Conservation (phyloP, 106 monocot genomes). For the Apostasia shenzhenica region DNA sequence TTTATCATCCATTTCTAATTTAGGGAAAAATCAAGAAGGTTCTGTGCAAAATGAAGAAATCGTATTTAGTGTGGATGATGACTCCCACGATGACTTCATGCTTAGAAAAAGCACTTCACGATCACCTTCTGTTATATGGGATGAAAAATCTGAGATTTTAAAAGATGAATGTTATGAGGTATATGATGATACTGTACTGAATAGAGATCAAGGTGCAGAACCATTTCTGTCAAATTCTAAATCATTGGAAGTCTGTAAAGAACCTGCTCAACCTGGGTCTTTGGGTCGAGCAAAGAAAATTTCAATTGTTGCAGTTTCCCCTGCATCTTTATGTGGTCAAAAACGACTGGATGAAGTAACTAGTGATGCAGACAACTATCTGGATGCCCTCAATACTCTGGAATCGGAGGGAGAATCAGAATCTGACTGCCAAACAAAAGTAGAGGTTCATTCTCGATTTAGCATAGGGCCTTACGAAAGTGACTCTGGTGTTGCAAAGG, state of each 20-base stretch:
- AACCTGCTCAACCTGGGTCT: constrained; percentile 7
- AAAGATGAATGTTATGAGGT: constrained; percentile 22
- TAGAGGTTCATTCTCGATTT: constrained; percentile 40
- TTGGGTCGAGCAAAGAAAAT: constrained; percentile 8
- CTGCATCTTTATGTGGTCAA: constrained; percentile 2
- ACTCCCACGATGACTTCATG: constrained; percentile 18
- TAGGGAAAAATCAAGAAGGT: constrained; percentile 16
- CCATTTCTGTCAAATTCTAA: constrained; percentile 5
- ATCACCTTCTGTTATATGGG: constrained; percentile 50
- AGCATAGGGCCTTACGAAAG: constrained; percentile 11
- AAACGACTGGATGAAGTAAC: constrained; percentile 34
- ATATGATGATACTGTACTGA: constrained; percentile 7
- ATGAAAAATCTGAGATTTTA: constrained; percentile 44
- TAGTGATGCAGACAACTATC: constrained; percentile 56
- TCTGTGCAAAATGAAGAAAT: constrained; percentile 13
- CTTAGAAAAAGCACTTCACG: constrained; percentile 16
- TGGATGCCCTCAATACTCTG: constrained; percentile 56
- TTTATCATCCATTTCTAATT: constrained; percentile 17
- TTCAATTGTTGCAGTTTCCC: constrained; percentile 8
- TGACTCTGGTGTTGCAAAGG: constrained; percentile 12
- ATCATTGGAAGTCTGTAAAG: constrained; percentile 8
- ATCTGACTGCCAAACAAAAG: constrained; percentile 33
- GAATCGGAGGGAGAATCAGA: constrained; percentile 58
- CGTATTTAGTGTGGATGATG: constrained; percentile 18
- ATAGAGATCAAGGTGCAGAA: constrained; percentile 12